A percentile compares a stretch with the other conserved stretches of the same genome.
These are phyloP conservation scores for Fusarium algeriense DNA, from an alignment of 2,329 filamentous ascomycete species.

Conservation along the genomic window DNA sequence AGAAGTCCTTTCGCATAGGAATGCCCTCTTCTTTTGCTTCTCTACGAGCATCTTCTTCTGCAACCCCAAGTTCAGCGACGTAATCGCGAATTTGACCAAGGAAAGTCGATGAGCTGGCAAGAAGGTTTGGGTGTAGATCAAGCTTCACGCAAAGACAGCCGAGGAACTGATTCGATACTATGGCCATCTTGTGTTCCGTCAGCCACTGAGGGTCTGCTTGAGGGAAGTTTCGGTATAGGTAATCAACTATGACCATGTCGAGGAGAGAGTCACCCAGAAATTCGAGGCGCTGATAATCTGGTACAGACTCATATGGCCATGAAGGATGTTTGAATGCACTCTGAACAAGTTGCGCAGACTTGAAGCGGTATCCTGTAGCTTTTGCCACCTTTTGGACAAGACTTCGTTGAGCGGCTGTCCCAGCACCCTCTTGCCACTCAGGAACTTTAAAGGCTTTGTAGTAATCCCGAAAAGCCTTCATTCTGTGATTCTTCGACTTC, in stretches of 20 bases:
- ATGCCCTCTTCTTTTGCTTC: conserved; percentile 51
- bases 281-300: conserved; percentile 90
- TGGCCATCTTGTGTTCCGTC: conserved; percentile 99
- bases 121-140: conserved; percentile 80
- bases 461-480: conserved; percentile 80
- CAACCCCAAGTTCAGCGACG: conserved; percentile 69
- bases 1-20: conserved; percentile 69
- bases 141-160: conserved; percentile 84
- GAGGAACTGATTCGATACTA: conserved; percentile 96
- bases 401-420: conserved; percentile 76
- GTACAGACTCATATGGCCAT: conserved; percentile 81
- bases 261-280: conserved; percentile 92
- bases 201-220: conserved; percentile 93
- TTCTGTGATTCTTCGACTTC: conserved; percentile 74
- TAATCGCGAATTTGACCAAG: conserved; percentile 64
- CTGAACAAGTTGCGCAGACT: conserved; percentile 78
- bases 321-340: conserved; percentile 93
- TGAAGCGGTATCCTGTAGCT: conserved; percentile 73
- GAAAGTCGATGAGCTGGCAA: conserved; percentile 60
- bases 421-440: conserved; percentile 72
- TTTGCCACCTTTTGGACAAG: conserved; percentile 73
- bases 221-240: conserved; percentile 82
- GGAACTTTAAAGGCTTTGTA: conserved; percentile 75
- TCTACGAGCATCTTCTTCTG: conserved; percentile 51
- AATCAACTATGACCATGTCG: conserved; percentile 86